These are phyloP conservation scores for Paramecium primaurelia DNA, from an alignment of 73 alveolate species.

Conservation along the genomic window DNA sequence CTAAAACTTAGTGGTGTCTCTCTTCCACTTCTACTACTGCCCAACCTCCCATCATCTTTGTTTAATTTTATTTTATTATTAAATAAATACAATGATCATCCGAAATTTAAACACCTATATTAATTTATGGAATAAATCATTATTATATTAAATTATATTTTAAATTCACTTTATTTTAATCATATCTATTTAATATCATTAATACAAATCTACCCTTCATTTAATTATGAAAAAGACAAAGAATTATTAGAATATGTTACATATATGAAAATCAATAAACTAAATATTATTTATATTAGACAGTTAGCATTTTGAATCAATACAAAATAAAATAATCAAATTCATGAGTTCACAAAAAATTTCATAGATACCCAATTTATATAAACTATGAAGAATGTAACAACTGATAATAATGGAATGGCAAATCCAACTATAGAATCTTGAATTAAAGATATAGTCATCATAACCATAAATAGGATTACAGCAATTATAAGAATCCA, in stretches of 20 bases:
- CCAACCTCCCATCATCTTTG: slow-evolving; percentile 49
- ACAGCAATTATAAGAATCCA: slow-evolving; percentile 33
- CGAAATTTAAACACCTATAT: background rate
- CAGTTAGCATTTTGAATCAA: background rate
- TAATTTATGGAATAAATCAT: background rate
- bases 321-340: background rate
- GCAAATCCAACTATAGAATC: slow-evolving; percentile 37
- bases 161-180: background rate
- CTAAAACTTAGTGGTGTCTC: background rate
- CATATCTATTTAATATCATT: background rate
- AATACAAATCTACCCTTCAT: background rate
- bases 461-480: background rate
- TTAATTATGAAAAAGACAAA: no score
- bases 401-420: slow-evolving; percentile 24
- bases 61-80: background rate
- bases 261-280: no score
- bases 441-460: background rate
- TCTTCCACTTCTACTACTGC: background rate
- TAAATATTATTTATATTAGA: background rate
- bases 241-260: no score
- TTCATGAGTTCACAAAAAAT: slow-evolving; percentile 42
- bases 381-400: slow-evolving; percentile 25
- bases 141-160: background rate
- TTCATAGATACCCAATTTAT: slow-evolving; percentile 43
- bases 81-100: background rate